Percentiles rank a stretch among this genome's conserved stretches.
phyloP scores from a whole-genome alignment of 306 rosid species.

The Lagenaria siceraria region DNA sequence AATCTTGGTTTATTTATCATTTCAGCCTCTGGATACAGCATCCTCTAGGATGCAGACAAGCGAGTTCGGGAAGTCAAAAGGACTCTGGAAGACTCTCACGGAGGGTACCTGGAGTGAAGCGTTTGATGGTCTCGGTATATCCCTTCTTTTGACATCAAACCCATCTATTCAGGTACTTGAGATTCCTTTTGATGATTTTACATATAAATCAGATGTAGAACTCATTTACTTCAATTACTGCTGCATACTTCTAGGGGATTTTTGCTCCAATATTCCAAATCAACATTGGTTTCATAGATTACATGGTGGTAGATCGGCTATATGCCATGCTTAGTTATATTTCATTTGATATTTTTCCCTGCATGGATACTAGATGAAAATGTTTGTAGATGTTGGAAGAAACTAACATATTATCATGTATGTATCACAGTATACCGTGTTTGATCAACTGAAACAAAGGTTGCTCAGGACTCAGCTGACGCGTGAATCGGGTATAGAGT shows the following conservation, averaged over 20 bases:
- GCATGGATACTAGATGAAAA: neutral
- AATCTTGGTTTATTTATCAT: slow-evolving; percentile 11
- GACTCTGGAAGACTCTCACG: slow-evolving; percentile 78
- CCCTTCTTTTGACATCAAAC: slow-evolving; percentile 84
- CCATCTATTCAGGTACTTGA: slow-evolving; percentile 78
- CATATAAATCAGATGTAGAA: neutral
- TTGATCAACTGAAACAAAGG: slow-evolving; percentile 77
- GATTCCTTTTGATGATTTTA: neutral
- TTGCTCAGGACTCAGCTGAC: slow-evolving; percentile 33
- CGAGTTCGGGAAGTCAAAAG: slow-evolving; percentile 89
- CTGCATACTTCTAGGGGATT: neutral
- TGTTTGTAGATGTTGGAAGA: neutral
- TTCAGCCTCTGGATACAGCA: slow-evolving; percentile 87
- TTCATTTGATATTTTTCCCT: neutral
- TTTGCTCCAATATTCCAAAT: neutral
- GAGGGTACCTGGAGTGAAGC: slow-evolving; percentile 86
- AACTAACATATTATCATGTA: neutral
- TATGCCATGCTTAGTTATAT: neutral
- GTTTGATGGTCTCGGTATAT: slow-evolving; percentile 77
- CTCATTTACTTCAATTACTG: neutral
- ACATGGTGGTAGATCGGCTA: neutral
- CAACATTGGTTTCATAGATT: neutral
- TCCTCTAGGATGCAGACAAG: slow-evolving; percentile 95
- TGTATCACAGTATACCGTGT: slow-evolving; percentile 60
- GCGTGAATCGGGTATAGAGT: slow-evolving; percentile 29